Evolutionary conservation across 306 rosid genomes (phyloP).

Genomic region (Fragaria nilgerrensis): DNA sequence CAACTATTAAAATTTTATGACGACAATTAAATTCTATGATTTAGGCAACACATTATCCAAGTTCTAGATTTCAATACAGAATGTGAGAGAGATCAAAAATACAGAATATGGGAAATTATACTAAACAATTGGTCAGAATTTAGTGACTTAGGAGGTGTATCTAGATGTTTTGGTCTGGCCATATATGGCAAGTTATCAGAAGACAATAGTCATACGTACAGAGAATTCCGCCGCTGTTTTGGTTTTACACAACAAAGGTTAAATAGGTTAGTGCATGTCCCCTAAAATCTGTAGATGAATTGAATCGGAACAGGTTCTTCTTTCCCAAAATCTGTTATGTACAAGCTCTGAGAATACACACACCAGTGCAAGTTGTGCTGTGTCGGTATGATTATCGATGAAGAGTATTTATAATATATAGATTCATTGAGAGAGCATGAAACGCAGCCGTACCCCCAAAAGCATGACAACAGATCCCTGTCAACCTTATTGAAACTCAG

Average conservation of each 20-base stretch:
- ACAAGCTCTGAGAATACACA: not conserved
- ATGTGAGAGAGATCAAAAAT: no score
- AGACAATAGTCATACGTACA: no score
- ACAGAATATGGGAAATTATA: no score
- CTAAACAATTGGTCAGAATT: no score
- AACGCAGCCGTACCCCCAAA: not conserved
- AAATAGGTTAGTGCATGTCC: not conserved
- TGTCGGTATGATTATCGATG: not conserved
- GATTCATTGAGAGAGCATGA: not conserved
- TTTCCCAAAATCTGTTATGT: not conserved
- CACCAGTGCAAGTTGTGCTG: not conserved
- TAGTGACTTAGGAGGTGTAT: no score
- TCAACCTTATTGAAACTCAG: not conserved
- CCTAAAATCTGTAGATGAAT: not conserved
- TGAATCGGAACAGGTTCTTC: not conserved
- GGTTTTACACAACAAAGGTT: not conserved
- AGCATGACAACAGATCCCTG: slow-evolving; percentile 1
- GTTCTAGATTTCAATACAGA: no score
- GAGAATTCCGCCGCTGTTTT: not conserved
- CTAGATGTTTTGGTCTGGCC: no score
- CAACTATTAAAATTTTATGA: no score
- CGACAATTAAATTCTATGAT: no score
- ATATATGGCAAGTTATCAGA: no score
- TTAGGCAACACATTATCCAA: no score
- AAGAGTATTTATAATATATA: not conserved